phyloP scores from a whole-genome alignment of 192 early-diverging fungal genomes.

The Umbelopsis isabellina region DNA sequence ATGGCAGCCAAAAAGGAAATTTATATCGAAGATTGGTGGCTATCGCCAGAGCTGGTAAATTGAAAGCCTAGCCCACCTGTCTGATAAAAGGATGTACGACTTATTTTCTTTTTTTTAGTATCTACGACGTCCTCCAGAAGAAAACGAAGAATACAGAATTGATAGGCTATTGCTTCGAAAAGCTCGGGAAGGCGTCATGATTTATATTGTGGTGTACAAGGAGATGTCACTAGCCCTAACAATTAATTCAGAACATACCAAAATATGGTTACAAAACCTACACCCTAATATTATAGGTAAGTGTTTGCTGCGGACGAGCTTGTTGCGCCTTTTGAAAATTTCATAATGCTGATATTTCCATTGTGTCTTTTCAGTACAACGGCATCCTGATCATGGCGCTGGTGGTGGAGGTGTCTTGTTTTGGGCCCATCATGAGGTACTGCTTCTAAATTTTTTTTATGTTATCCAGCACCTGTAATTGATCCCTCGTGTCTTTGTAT shows the following conservation, averaged over 20 bases:
- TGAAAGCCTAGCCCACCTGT: background rate
- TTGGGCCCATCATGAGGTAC: conserved; percentile 82
- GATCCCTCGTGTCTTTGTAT: background rate
- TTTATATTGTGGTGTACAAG: conserved; percentile 86
- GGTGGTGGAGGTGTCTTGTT: conserved; percentile 74
- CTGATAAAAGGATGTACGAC: background rate
- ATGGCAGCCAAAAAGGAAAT: conserved; percentile 70
- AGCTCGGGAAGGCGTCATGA: conserved; percentile 82
- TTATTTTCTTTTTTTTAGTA: conserved; percentile 46
- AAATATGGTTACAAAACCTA: conserved; percentile 68
- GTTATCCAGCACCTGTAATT: background rate
- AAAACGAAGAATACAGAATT: conserved; percentile 77
- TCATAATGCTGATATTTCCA: background rate
- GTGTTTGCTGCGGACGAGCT: conserved; percentile 53
- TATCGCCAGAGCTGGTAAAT: conserved; percentile 82
- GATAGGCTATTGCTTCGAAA: conserved; percentile 80
- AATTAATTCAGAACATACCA: conserved; percentile 74
- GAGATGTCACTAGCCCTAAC: conserved; percentile 79
- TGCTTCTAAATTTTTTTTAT: background rate
- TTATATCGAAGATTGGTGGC: conserved; percentile 87
- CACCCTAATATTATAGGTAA: conserved; percentile 80
- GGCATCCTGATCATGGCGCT: conserved; percentile 80
- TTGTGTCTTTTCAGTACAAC: conserved; percentile 54
- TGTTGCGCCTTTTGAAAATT: background rate
- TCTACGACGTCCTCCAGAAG: conserved; percentile 71